Evolutionary conservation across 306 rosid species (phyloP).

Genomic region (Acacia melanoxylon): DNA sequence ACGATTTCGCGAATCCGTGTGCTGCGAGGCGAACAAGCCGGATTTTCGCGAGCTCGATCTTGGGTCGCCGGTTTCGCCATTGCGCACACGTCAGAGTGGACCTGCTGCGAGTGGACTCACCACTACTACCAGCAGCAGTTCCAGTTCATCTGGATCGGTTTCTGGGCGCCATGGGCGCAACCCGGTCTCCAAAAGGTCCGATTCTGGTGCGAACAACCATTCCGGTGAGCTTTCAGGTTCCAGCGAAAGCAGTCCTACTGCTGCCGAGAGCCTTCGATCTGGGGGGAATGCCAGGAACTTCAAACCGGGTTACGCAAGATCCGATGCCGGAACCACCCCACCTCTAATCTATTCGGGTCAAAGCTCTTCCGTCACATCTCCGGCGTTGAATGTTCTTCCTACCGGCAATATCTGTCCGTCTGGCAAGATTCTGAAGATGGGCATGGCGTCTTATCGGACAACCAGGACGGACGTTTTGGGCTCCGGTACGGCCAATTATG

Average conservation of each 20-base stretch:
- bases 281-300: slow-evolving; percentile 33
- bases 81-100: slow-evolving; percentile 53
- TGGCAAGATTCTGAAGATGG: slow-evolving; percentile 67
- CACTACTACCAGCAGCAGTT: slow-evolving; percentile 69
- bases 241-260: slow-evolving; percentile 78
- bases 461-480: slow-evolving; percentile 74
- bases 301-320: slow-evolving; percentile 64
- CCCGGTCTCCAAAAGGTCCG: slow-evolving; percentile 50
- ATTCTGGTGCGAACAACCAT: slow-evolving; percentile 57
- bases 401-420: slow-evolving; percentile 94
- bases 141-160: slow-evolving; percentile 89
- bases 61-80: slow-evolving; percentile 93
- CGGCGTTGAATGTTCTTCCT: slow-evolving; percentile 66
- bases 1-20: slow-evolving; percentile 63
- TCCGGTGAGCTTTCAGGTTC: slow-evolving; percentile 97
- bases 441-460: slow-evolving; percentile 53
- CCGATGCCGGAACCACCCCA: slow-evolving; percentile 58
- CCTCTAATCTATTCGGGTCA: slow-evolving; percentile 65
- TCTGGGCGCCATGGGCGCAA: slow-evolving; percentile 63
- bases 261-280: slow-evolving; percentile 55
- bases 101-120: slow-evolving; percentile 33
- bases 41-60: slow-evolving; percentile 91
- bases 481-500: slow-evolving; percentile 75
- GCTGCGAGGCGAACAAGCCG: slow-evolving; percentile 73
- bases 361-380: slow-evolving; percentile 64